Conservation (phyloP, 208 protist genomes). For the Phytomonas francai region DNA sequence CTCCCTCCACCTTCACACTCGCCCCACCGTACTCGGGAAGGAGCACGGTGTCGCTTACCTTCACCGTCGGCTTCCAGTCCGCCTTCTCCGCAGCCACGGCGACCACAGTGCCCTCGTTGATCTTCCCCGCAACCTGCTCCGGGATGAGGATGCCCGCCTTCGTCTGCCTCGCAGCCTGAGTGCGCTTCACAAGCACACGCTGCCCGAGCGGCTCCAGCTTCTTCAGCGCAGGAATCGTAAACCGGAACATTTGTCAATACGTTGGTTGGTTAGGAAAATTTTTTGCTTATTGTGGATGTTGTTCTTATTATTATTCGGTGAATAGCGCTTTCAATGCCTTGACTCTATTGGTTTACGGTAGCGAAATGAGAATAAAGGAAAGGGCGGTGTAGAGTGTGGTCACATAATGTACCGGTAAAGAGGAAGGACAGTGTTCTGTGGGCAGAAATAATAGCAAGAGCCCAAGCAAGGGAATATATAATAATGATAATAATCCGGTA, state of each 20-base stretch:
- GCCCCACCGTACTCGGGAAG: slow-evolving; percentile 87
- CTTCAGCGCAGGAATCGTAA: slow-evolving; percentile 64
- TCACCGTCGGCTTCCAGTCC: slow-evolving; percentile 89
- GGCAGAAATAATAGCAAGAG: not conserved
- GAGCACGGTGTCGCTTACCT: slow-evolving; percentile 85
- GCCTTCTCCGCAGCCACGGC: slow-evolving; percentile 81
- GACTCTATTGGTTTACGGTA: not conserved
- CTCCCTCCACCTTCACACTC: slow-evolving; percentile 86
- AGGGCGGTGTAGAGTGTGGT: not conserved
- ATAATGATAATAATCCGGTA: too few species aligned
- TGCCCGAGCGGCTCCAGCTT: slow-evolving; percentile 86
- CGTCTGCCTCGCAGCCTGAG: slow-evolving; percentile 84
- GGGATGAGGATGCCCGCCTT: slow-evolving; percentile 91
- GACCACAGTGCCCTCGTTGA: slow-evolving; percentile 89
- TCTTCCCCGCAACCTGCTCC: slow-evolving; percentile 87
- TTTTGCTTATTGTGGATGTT: not conserved
- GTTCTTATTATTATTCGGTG: not conserved
- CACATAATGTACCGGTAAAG: not conserved
- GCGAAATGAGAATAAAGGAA: slow-evolving; percentile 4
- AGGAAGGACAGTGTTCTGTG: not conserved
- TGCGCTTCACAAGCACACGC: slow-evolving; percentile 87
- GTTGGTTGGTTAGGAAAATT: not conserved
- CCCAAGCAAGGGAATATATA: not conserved
- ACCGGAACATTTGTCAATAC: slow-evolving; percentile 58
- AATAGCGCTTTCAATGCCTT: not conserved